phyloP scores from a whole-genome alignment of 2,329 filamentous ascomycete genomes.

The Calonectria hawksworthii region DNA sequence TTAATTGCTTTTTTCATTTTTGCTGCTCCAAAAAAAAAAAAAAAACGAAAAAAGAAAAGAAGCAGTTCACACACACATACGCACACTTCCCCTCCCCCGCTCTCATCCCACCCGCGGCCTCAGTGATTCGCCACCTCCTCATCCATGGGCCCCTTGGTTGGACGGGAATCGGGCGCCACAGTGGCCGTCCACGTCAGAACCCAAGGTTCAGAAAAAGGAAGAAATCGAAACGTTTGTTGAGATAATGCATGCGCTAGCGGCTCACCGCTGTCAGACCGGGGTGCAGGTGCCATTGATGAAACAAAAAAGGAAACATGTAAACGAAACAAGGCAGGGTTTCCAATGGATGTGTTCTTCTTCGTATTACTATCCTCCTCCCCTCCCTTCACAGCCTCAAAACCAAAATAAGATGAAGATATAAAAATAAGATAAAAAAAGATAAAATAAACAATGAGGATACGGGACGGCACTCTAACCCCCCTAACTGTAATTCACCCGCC shows the following conservation, averaged over 20 bases:
- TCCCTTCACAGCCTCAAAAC: not conserved
- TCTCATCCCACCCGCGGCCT: constrained; percentile 2
- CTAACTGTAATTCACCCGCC: not conserved
- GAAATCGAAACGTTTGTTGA: constrained; percentile 10
- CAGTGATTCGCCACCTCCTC: constrained; percentile 9
- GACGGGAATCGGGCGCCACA: constrained; percentile 36
- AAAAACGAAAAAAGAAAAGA: not conserved
- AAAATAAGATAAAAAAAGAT: not conserved
- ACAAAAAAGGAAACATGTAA: constrained; percentile 11
- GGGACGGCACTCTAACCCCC: too few relatives aligned
- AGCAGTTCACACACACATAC: not conserved
- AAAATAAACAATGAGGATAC: not conserved
- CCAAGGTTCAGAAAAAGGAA: not conserved
- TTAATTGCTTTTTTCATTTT: not conserved
- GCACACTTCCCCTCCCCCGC: constrained; percentile 4
- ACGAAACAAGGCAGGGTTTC: not conserved
- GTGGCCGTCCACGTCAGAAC: constrained; percentile 25
- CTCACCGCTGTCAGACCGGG: not conserved
- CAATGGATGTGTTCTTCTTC: not conserved
- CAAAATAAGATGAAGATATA: not conserved
- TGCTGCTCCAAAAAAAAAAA: not conserved
- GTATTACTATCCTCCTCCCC: not conserved
- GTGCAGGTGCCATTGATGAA: not conserved
- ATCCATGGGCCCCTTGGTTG: constrained; percentile 31
- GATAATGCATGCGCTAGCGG: constrained; percentile 19